Base-by-base conservation (phyloP, 2,329 filamentous ascomycete species). In the Fusarium sp. region DNA sequence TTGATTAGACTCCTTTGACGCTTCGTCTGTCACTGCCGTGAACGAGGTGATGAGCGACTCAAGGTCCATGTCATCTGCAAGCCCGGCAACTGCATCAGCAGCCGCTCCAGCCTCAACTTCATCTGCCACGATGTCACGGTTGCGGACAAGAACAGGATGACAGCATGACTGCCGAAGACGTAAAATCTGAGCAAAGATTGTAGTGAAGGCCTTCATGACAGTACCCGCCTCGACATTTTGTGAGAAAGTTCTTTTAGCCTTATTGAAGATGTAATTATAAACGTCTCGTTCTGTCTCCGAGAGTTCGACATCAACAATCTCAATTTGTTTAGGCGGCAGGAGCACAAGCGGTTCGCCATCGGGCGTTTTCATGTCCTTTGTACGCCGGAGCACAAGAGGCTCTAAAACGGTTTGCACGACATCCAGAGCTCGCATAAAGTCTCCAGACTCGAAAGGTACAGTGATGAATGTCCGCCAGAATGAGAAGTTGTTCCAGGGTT, bases 391-490 rank as follows among this genome's bases (percentile, higher is more conserved):
- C 11, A 99, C 96, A n/a, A 99, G 83, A 10, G 96, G 96, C 77
- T 99, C 96, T 8, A 99, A 83, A 0, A 99, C 95, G 0, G 95
- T 99, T 78, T 99, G 96, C 3, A 99, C 96, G 3, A 99, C 96
- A 77, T 98, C 96, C 10, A 99, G 85, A 1, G 96, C 96, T 7
- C 94, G 91, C 72, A 98, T 89, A 77, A 97, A 98, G 69, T 99
- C 92, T 72, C 96, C 96, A 0, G 94, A 95, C 79, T 99, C 96
- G 70, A 99, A 99, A 0, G 96, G 96, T 2, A 97, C 91, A 0
- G 96, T 99, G 76, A 99, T 98, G 78, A 99, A 99, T 0, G 96
- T 98, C 78, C 94, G 94, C 96, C 96, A 99, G 82, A 97, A 99
- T 0, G 94, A 97, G 79, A 99, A 99, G 79, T 98, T 98, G 76